A percentile compares a stretch with the other conserved stretches of the same genome.
These are phyloP conservation scores for Phellopilus nigrolimitatus DNA, from an alignment of 1,284 basidiomycete genomes.

Conservation along the genomic window DNA sequence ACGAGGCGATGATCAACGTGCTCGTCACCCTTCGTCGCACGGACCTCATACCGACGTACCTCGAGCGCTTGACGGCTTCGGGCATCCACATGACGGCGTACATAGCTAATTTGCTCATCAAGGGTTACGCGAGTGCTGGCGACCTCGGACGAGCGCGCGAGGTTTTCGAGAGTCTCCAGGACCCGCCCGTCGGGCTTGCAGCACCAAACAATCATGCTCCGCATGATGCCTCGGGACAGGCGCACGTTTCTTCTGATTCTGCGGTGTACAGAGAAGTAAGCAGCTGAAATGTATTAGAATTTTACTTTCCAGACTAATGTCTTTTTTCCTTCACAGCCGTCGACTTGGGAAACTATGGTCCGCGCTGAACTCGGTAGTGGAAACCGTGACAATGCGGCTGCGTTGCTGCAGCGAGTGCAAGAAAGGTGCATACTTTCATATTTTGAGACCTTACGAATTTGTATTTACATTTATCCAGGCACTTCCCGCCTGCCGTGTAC, in stretches of 20 bases:
- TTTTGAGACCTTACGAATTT: background rate
- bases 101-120: slow-evolving; percentile 90
- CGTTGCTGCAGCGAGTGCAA: slow-evolving; percentile 72
- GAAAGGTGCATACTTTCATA: slow-evolving; percentile 47
- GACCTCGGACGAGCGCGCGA: slow-evolving; percentile 66
- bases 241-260: slow-evolving; percentile 37
- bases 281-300: slow-evolving; percentile 23
- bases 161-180: slow-evolving; percentile 85
- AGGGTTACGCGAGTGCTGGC: slow-evolving; percentile 75
- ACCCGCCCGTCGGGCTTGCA: slow-evolving; percentile 83
- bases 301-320: too few relatives aligned
- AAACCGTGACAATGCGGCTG: slow-evolving; percentile 65
- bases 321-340: slow-evolving; percentile 47
- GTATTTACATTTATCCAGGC: slow-evolving; percentile 34
- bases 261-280: slow-evolving; percentile 88
- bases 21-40: slow-evolving; percentile 76
- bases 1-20: slow-evolving; percentile 89
- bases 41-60: slow-evolving; percentile 74
- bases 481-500: slow-evolving; percentile 69
- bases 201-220: slow-evolving; percentile 85
- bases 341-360: slow-evolving; percentile 94
- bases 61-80: slow-evolving; percentile 55
- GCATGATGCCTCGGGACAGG: slow-evolving; percentile 40
- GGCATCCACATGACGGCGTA: slow-evolving; percentile 92
- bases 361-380: slow-evolving; percentile 84